Evolutionary conservation across 163 green algal genomes (phyloP), one percentile per base, ranked within the genome.

Genomic region (Volvox carteri): DNA sequence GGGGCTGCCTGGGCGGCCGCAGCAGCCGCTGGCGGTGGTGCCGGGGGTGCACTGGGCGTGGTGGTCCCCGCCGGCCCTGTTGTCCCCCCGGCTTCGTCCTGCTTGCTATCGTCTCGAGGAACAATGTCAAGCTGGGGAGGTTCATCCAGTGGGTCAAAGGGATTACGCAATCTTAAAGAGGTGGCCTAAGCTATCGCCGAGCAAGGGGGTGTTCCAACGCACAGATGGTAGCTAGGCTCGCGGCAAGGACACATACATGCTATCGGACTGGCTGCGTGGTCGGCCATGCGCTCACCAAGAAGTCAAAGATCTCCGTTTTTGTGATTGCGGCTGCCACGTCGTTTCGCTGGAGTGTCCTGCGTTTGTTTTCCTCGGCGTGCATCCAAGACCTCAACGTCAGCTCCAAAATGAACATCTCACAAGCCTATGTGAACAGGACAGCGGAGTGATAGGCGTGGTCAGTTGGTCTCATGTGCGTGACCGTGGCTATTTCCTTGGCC

Each of bases 401-500:
- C 93, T 99, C 98, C 65, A 99, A 87, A 52, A 99, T 99, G 93
- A 99, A 99, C 93, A 99, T 97, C 92, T 99, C 98, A 90, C 98
- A 99, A 5, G 98, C 97, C 93, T 97, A 91, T 44, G 80, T 39
- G 28, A 72, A 14, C 48, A 14, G 48, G 48, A 14, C 48, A n/a
- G n/a, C n/a, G n/a, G n/a, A n/a, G n/a, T n/a, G n/a, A n/a, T n/a
- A n/a, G n/a, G n/a, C n/a, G n/a, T n/a, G n/a, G n/a, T n/a, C n/a
- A n/a, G n/a, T n/a, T n/a, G n/a, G n/a, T n/a, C n/a, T n/a, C n/a
- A n/a, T n/a, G n/a, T n/a, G n/a, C n/a, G n/a, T n/a, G n/a, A n/a
- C n/a, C n/a, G n/a, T n/a, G n/a, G n/a, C n/a, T n/a, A n/a, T n/a
- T n/a, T n/a, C n/a, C n/a, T n/a, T n/a, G n/a, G n/a, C n/a, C n/a